Percentiles rank a stretch among this genome's conserved stretches.
Evolutionary conservation across 2,329 filamentous ascomycete species (phyloP).

Genomic region (Xylariales sp.): DNA sequence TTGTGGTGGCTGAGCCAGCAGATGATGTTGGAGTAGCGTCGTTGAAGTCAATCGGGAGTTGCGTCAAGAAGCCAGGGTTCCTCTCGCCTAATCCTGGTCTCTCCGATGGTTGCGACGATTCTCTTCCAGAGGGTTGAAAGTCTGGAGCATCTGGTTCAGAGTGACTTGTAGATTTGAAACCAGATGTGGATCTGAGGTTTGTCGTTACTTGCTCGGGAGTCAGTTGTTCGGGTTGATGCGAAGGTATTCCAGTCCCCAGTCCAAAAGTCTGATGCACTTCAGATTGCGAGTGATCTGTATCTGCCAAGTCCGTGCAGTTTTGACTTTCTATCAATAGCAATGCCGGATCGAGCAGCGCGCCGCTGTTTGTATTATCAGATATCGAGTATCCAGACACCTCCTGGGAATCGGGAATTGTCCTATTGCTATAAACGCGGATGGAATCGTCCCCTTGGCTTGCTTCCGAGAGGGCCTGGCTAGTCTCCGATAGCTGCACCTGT

Average conservation of each 20-base stretch:
- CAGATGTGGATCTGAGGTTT: not conserved
- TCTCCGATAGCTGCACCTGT: slow-evolving; percentile 13
- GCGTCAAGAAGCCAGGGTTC: slow-evolving; percentile 9
- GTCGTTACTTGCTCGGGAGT: slow-evolving; percentile 9
- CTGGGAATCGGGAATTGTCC: slow-evolving; percentile 26
- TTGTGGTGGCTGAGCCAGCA: slow-evolving; percentile 7
- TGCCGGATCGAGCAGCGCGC: not conserved
- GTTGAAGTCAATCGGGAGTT: slow-evolving; percentile 9
- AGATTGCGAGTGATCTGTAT: slow-evolving; percentile 5
- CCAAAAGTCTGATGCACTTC: slow-evolving; percentile 3
- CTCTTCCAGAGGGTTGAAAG: not conserved
- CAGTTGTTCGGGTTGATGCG: slow-evolving; percentile 21
- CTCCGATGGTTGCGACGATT: not conserved
- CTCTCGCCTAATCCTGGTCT: no score
- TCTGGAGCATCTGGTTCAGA: not conserved
- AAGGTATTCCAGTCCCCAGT: slow-evolving; percentile 21
- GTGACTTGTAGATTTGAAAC: slow-evolving; percentile 3
- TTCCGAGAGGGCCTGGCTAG: slow-evolving; percentile 10
- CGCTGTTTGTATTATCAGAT: slow-evolving; percentile 16
- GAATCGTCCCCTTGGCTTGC: slow-evolving; percentile 10
- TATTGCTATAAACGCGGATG: not conserved
- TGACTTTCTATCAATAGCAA: slow-evolving; percentile 12
- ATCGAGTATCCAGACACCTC: slow-evolving; percentile 18
- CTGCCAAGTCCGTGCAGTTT: slow-evolving; percentile 4
- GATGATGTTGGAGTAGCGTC: slow-evolving; percentile 8